Conservation (phyloP, 2,329 filamentous ascomycete genomes). For the Venturia carpophila region DNA sequence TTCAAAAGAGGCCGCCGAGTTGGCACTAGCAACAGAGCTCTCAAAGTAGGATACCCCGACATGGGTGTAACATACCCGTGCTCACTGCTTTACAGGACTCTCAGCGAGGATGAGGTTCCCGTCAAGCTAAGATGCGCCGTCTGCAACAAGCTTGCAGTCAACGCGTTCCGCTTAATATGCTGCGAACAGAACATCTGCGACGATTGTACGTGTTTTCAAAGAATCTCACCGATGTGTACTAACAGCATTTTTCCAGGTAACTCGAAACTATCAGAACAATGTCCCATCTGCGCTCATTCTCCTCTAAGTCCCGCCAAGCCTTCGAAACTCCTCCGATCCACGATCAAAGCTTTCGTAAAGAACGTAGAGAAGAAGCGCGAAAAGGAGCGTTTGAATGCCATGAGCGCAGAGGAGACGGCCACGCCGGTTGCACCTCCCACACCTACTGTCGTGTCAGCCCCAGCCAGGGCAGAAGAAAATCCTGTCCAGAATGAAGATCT, state of each 20-base stretch:
- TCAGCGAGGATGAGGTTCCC: slow-evolving; percentile 79
- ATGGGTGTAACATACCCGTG: neutral
- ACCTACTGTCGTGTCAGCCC: slow-evolving; percentile 7
- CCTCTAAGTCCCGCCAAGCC: slow-evolving; percentile 81
- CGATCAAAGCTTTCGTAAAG: slow-evolving; percentile 82
- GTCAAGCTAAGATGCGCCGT: slow-evolving; percentile 91
- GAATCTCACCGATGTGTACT: neutral
- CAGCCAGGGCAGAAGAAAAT: neutral
- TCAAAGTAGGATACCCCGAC: neutral
- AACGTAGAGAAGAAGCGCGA: slow-evolving; percentile 87
- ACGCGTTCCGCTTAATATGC: slow-evolving; percentile 85
- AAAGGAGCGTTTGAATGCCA: slow-evolving; percentile 31
- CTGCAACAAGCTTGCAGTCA: slow-evolving; percentile 83
- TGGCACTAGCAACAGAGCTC: neutral
- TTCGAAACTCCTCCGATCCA: slow-evolving; percentile 85
- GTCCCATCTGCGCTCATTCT: slow-evolving; percentile 87
- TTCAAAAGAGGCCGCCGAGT: slow-evolving; percentile 1
- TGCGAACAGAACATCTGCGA: slow-evolving; percentile 95
- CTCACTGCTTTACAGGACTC: slow-evolving; percentile 48
- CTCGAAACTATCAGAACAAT: slow-evolving; percentile 64
- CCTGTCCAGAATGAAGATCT: neutral
- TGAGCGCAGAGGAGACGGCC: neutral
- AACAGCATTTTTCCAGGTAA: slow-evolving; percentile 51
- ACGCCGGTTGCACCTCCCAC: slow-evolving; percentile 6
- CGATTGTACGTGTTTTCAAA: slow-evolving; percentile 54